Conservation (phyloP, 2,329 filamentous ascomycete genomes). For the Arthrobotrys conoides region DNA sequence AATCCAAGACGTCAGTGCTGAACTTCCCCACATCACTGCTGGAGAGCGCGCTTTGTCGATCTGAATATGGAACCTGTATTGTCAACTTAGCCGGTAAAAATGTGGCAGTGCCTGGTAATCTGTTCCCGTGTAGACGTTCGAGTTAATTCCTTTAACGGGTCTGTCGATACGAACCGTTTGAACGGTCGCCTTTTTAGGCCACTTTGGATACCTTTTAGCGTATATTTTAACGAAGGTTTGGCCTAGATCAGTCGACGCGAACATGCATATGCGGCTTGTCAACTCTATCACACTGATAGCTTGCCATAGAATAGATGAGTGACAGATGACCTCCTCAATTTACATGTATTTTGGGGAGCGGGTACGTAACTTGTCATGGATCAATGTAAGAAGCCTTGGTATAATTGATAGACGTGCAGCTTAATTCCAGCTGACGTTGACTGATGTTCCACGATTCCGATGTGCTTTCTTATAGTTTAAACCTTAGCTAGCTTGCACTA, state of each 20-base stretch:
- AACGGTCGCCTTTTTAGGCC: not conserved
- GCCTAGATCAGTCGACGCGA: not conserved
- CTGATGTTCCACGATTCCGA: not conserved
- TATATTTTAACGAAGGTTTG: not conserved
- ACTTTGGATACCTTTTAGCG: not conserved
- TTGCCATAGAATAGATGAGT: not conserved
- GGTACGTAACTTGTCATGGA: not conserved
- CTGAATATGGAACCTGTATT: not conserved
- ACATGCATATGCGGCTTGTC: not conserved
- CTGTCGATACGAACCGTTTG: conserved; percentile 13
- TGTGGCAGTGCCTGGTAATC: not conserved
- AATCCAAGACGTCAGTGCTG: not conserved
- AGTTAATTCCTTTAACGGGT: conserved; percentile 4
- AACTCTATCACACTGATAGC: not conserved
- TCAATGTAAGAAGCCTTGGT: not conserved
- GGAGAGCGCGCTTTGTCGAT: not conserved
- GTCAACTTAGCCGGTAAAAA: conserved; percentile 1
- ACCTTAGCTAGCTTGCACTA: too few relatives aligned
- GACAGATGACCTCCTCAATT: not conserved
- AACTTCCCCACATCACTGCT: too few relatives aligned
- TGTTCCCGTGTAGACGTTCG: conserved; percentile 10
- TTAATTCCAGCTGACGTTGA: conserved; percentile 8
- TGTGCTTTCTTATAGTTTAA: not conserved
- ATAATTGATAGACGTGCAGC: not conserved
- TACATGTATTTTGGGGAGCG: too few relatives aligned